Base-by-base conservation (phyloP, 2,329 filamentous ascomycete species). In the Fusarium camptoceras region DNA sequence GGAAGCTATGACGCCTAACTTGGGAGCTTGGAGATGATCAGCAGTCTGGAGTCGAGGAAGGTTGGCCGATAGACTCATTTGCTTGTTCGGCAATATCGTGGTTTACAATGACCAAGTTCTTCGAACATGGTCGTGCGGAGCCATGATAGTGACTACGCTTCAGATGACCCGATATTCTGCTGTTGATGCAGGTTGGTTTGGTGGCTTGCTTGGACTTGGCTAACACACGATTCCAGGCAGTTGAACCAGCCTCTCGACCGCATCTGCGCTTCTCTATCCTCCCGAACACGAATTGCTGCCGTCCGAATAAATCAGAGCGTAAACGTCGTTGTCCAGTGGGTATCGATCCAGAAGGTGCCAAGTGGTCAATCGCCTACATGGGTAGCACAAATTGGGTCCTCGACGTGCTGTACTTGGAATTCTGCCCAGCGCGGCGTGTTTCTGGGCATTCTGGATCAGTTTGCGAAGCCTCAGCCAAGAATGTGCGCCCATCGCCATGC, bases 161-260 rank as follows among this genome's bases (percentile, higher is more conserved):
- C 39, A 18, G 15, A 30, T 18, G 14, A n/a, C 37, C 43, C 20
- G 18, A 11, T 12, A 18, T 39, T 64, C 9, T 16, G 15, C 44
- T 27, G 42, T 41, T 6, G 15, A 27, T 11, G 14, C 30, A 18
- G 5, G 3, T 30, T 11, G 7, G 18, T n/a, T 53, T 28, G 20
- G 22, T 60, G 47, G 54, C 47, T 60, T 22, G 16, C 24, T 12
- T 37, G 18, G 22, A 6, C 60, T 59, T 51, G 46, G 44, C 47
- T 54, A 25, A 59, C 28, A 51, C 8, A 10, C 31, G 46, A 57
- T 20, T 58, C 43, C 64, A 43, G 53, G 58, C 55, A 68, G 55
- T 60, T 69, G 51, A 37, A 28, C 28, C 24, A 50, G 37, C 30
- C 44, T 39, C 50, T 44, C 57, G 47, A 44, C 15, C 28, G 14